Evolutionary conservation across 1,284 basidiomycete genomes (phyloP).

Genomic region (Pseudomicrostroma phylloplanum): DNA sequence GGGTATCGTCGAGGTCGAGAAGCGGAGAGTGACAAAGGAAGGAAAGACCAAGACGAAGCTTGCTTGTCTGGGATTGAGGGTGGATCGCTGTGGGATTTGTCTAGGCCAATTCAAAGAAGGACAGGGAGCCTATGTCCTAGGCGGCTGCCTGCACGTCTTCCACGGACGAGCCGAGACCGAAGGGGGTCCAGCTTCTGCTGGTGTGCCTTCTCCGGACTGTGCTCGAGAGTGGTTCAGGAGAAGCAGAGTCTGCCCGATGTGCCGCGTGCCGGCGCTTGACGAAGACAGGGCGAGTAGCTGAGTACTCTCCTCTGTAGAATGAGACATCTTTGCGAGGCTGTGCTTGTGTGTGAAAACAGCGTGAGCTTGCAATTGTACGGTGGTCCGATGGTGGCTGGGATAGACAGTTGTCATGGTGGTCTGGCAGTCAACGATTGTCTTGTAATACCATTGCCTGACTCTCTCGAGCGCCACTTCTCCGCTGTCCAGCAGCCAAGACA

Average conservation of each 20-base stretch:
- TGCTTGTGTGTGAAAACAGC: too few relatives aligned
- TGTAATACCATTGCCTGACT: too few relatives aligned
- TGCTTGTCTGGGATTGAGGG: conserved; percentile 63
- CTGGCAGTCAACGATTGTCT: too few relatives aligned
- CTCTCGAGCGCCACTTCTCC: too few relatives aligned
- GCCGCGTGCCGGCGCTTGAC: not conserved
- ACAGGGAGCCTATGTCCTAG: conserved; percentile 60
- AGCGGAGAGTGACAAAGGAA: conserved; percentile 62
- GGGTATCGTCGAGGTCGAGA: conserved; percentile 62
- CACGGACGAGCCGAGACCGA: not conserved
- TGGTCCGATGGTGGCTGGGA: too few relatives aligned
- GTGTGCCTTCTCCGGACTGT: not conserved
- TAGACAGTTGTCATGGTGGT: too few relatives aligned
- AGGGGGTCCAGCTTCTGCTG: not conserved
- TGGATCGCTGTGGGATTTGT: conserved; percentile 75
- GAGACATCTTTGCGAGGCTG: too few relatives aligned
- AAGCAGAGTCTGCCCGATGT: not conserved
- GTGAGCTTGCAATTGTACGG: too few relatives aligned
- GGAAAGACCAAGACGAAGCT: conserved; percentile 74
- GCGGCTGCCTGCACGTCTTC: conserved; percentile 61
- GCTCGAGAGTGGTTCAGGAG: conserved; percentile 5
- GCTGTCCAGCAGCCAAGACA: too few relatives aligned
- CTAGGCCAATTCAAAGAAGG: conserved; percentile 66
- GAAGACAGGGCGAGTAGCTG: not conserved
- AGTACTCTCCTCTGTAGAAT: too few relatives aligned